Percentiles rank a stretch among this genome's conserved stretches.
phyloP scores from a whole-genome alignment of 495 filamentous ascomycete genomes.

The Xylaria intraflava region DNA sequence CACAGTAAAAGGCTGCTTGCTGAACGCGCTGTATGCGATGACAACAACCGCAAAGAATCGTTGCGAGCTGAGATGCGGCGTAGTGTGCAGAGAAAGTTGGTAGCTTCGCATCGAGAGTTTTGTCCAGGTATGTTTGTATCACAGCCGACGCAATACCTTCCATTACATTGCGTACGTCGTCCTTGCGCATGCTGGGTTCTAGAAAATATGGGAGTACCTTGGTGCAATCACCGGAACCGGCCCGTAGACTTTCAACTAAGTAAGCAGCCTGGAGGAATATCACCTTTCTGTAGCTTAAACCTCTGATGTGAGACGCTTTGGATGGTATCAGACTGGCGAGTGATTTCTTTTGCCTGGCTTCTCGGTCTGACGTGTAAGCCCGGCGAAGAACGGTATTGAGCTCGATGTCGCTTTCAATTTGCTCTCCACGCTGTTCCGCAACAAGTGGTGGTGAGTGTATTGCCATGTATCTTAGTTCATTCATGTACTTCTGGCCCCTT shows the following conservation, averaged over 20 bases:
- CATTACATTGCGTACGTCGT: conserved; percentile 81
- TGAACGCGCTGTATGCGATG: conserved; percentile 88
- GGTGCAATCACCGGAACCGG: conserved; percentile 76
- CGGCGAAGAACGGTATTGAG: conserved; percentile 84
- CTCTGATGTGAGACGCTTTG: conserved; percentile 67
- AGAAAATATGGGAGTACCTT: conserved; percentile 85
- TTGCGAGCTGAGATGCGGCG: conserved; percentile 78
- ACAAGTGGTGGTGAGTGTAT: conserved; percentile 79
- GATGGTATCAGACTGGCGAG: conserved; percentile 65
- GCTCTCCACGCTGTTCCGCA: conserved; percentile 74
- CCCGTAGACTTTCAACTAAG: conserved; percentile 77
- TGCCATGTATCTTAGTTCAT: conserved; percentile 74
- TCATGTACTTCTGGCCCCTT: conserved; percentile 57
- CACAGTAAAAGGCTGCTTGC: conserved; percentile 69
- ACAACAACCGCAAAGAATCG: conserved; percentile 80
- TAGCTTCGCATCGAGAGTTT: conserved; percentile 60
- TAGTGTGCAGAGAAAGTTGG: conserved; percentile 75
- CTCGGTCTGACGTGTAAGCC: conserved; percentile 68
- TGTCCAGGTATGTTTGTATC: conserved; percentile 65
- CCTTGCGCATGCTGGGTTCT: conserved; percentile 73
- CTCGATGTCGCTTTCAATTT: conserved; percentile 90
- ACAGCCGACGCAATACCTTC: conserved; percentile 68
- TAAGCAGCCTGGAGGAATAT: conserved; percentile 85
- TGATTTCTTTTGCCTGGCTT: conserved; percentile 69
- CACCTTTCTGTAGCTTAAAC: conserved; percentile 76